A percentile compares a stretch with the other conserved stretches of the same genome.
Evolutionary conservation across 2,329 filamentous ascomycete species (phyloP).

Genomic region (Phialophora verrucosa): DNA sequence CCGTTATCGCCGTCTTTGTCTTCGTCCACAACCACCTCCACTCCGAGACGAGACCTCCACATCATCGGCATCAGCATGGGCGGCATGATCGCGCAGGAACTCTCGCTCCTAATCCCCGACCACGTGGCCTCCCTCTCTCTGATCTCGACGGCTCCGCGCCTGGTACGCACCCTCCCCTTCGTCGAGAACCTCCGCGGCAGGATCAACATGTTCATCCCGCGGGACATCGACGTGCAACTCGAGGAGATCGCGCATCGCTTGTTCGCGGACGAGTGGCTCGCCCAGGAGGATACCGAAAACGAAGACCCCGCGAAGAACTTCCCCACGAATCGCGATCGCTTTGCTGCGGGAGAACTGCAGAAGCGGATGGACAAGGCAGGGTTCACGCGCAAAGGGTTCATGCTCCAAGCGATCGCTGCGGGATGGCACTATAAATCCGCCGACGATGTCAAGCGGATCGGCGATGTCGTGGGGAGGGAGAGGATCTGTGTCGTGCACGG

Average conservation of each 20-base stretch:
- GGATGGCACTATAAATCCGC: constrained; percentile 78
- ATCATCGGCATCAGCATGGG: constrained; percentile 82
- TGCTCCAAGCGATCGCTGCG: constrained; percentile 78
- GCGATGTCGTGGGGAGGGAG: constrained; percentile 71
- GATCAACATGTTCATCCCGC: constrained; percentile 68
- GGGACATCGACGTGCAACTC: constrained; percentile 70
- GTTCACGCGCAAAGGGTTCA: constrained; percentile 71
- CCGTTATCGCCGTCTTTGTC: constrained; percentile 29
- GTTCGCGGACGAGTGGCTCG: constrained; percentile 66
- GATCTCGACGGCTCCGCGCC: constrained; percentile 65
- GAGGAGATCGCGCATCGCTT: constrained; percentile 68
- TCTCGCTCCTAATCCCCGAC: constrained; percentile 52
- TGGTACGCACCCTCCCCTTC: constrained; percentile 64
- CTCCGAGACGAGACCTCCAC: constrained; percentile 60
- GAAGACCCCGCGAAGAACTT: constrained; percentile 55
- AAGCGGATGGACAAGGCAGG: constrained; percentile 68
- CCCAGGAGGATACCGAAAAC: constrained; percentile 40
- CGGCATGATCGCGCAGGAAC: constrained; percentile 89
- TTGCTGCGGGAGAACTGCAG: constrained; percentile 76
- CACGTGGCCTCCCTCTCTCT: constrained; percentile 58
- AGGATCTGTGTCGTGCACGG: constrained; percentile 81
- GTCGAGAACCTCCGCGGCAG: constrained; percentile 67
- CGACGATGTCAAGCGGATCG: constrained; percentile 69
- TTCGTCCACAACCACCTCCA: constrained; percentile 34
- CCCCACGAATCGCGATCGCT: constrained; percentile 78